These are phyloP conservation scores for Rubia peregrina DNA, from an alignment of 305 asterid genomes.

Conservation along the genomic window DNA sequence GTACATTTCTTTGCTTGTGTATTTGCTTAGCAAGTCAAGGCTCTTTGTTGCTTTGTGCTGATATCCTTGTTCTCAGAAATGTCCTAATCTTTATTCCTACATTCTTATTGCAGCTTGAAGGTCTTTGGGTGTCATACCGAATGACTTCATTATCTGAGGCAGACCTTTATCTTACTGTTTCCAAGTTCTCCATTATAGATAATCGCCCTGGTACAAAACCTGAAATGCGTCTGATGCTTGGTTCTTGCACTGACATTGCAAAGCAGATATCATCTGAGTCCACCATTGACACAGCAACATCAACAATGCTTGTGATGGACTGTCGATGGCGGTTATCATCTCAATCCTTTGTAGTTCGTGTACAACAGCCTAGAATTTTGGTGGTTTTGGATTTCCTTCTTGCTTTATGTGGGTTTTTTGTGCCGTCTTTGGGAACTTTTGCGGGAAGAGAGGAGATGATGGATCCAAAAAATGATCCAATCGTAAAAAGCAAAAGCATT, in stretches of 20 bases:
- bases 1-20: background rate
- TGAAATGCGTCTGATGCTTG: slow-evolving; percentile 99
- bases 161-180: slow-evolving; percentile 80
- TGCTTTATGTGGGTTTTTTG: slow-evolving; percentile 85
- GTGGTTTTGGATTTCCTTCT: slow-evolving; percentile 93
- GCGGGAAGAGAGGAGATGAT: slow-evolving; percentile 96
- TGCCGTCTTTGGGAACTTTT: slow-evolving; percentile 84
- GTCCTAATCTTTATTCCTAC: background rate
- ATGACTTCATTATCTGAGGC: slow-evolving; percentile 95
- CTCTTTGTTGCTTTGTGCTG: background rate
- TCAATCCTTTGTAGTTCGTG: slow-evolving; percentile 81
- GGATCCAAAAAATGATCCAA: slow-evolving; percentile 91
- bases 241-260: slow-evolving; percentile 71
- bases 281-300: slow-evolving; percentile 47
- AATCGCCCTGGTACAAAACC: slow-evolving; percentile 85
- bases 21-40: background rate
- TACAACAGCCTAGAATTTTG: slow-evolving; percentile 95
- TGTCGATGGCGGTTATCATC: slow-evolving; percentile 92
- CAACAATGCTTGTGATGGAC: slow-evolving; percentile 97
- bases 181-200: slow-evolving; percentile 80
- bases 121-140: slow-evolving; percentile 94
- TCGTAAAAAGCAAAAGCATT: slow-evolving; percentile 56
- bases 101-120: slow-evolving; percentile 65
- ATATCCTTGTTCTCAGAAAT: background rate
- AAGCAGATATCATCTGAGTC: slow-evolving; percentile 58